Conservation (phyloP, 768 basidiomycete species). For the Lentinus tigrinus region DNA sequence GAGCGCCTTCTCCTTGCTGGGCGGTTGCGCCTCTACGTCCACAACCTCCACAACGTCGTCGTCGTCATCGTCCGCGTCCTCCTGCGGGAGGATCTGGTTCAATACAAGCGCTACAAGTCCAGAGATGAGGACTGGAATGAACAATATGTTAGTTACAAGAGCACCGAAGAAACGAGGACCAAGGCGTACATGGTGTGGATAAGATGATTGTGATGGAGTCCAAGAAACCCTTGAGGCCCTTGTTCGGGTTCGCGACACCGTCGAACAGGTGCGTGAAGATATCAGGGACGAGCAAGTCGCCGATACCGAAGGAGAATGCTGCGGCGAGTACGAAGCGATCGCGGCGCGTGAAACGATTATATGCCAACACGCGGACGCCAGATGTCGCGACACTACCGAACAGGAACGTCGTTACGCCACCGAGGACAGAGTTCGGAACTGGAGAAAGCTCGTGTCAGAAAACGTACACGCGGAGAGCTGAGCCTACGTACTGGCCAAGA, state of each 20-base stretch:
- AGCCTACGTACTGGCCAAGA: slow-evolving; percentile 60
- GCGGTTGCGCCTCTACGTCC: slow-evolving; percentile 15
- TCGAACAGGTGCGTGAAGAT: slow-evolving; percentile 74
- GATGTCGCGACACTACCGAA: slow-evolving; percentile 75
- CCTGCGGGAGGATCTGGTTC: slow-evolving; percentile 43
- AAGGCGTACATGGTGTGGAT: slow-evolving; percentile 72
- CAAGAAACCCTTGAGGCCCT: slow-evolving; percentile 66
- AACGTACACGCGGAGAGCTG: background rate
- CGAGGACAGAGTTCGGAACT: slow-evolving; percentile 79
- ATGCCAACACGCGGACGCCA: slow-evolving; percentile 68
- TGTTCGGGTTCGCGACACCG: slow-evolving; percentile 48
- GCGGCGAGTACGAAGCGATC: slow-evolving; percentile 72
- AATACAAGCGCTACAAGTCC: slow-evolving; percentile 44
- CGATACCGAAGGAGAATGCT: slow-evolving; percentile 67
- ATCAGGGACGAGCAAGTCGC: slow-evolving; percentile 62
- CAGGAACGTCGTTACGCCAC: slow-evolving; percentile 85
- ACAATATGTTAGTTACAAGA: background rate
- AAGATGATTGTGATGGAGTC: slow-evolving; percentile 78
- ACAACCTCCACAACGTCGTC: slow-evolving; percentile 11
- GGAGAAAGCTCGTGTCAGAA: background rate
- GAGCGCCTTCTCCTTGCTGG: slow-evolving; percentile 9
- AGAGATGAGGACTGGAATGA: slow-evolving; percentile 36
- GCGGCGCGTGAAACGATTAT: slow-evolving; percentile 55
- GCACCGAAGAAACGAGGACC: background rate
- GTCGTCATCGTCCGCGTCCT: slow-evolving; percentile 22